phyloP scores from a whole-genome alignment of 495 filamentous ascomycete species.

The Podospora pseudoanserina region DNA sequence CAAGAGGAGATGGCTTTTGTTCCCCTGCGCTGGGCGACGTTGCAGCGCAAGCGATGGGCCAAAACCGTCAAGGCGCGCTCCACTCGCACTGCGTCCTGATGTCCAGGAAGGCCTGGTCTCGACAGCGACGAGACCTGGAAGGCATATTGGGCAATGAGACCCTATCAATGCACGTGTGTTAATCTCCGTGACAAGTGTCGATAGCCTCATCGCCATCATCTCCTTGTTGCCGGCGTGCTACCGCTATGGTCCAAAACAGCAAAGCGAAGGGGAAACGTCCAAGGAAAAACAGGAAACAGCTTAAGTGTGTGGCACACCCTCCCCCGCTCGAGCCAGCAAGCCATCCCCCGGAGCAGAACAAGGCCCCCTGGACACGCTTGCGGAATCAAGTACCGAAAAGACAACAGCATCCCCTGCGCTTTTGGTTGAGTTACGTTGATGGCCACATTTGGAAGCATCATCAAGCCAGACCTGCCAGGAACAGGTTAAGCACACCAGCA shows the following conservation, averaged over 20 bases:
- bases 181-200: constrained; percentile 5
- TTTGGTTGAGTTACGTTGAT: neutral
- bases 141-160: constrained; percentile 8
- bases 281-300: constrained; percentile 8
- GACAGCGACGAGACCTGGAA: constrained; percentile 7
- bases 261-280: neutral
- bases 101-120: constrained; percentile 11
- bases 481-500: constrained; percentile 15
- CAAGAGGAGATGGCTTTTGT: neutral
- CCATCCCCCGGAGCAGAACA: constrained; percentile 5
- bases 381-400: constrained; percentile 34
- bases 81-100: constrained; percentile 8
- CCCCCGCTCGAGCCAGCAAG: constrained; percentile 9
- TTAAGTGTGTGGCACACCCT: neutral
- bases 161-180: constrained; percentile 13
- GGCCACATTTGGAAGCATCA: constrained; percentile 14
- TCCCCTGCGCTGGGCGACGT: constrained; percentile 15
- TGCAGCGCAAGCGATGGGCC: constrained; percentile 14
- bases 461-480: constrained; percentile 5
- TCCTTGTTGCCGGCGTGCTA: constrained; percentile 10
- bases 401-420: constrained; percentile 1
- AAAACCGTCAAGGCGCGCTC: constrained; percentile 14
- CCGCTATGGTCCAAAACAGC: constrained; percentile 4
- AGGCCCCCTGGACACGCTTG: constrained; percentile 24
- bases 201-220: constrained; percentile 17